phyloP scores from a whole-genome alignment of 129 eudicot genomes.

The Oenanthe sinensis region DNA sequence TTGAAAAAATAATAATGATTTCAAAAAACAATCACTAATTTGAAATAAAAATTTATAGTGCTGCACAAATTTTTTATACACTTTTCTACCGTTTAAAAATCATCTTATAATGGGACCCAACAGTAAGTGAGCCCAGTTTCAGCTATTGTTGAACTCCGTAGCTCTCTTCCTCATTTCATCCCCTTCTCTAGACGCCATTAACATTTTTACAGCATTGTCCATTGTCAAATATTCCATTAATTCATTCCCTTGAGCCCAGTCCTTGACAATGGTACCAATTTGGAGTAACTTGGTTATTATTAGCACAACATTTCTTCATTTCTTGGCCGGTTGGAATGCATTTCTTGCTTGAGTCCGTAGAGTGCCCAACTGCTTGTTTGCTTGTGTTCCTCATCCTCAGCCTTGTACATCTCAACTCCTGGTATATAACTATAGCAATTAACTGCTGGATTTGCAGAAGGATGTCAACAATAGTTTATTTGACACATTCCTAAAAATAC shows the following conservation, averaged over 20 bases:
- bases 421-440: background rate
- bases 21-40: too few relatives aligned
- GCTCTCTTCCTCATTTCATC: background rate
- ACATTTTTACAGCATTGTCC: background rate
- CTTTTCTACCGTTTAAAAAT: too few relatives aligned
- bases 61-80: too few relatives aligned
- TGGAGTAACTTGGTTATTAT: background rate
- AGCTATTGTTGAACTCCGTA: too few relatives aligned
- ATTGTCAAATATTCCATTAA: background rate
- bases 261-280: background rate
- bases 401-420: too few relatives aligned
- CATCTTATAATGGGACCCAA: too few relatives aligned
- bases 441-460: constrained; percentile 25
- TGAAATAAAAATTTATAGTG: too few relatives aligned
- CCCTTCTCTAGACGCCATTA: background rate
- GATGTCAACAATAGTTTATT: constrained; percentile 51
- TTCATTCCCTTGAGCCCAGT: background rate
- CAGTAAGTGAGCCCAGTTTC: too few relatives aligned
- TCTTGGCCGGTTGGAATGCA: background rate
- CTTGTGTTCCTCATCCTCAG: too few relatives aligned
- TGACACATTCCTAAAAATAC: constrained; percentile 63
- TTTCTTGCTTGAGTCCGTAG: too few relatives aligned
- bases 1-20: too few relatives aligned
- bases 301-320: background rate
- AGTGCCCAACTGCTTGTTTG: too few relatives aligned